Evolutionary conservation across 2,329 filamentous ascomycete species (phyloP), one percentile per base, ranked within the genome.

Genomic region (Fusarium globosum): DNA sequence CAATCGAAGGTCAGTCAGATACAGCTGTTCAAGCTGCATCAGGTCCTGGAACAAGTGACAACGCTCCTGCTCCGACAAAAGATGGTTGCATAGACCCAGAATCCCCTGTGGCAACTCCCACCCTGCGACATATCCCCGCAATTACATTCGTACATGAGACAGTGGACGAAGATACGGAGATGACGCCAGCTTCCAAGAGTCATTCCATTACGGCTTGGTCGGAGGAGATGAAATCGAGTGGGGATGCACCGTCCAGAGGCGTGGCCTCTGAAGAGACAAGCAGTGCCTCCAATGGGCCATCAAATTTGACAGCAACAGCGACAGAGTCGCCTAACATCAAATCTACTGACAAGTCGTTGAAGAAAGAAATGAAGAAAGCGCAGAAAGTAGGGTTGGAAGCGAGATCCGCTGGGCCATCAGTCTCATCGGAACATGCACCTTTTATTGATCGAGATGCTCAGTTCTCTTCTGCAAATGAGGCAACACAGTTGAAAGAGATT

Each of bases 331-430:
- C 30, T 26, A 42, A 38, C 4, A 42, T 23, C n/a, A 33, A 33
- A 18, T 56, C 36, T 28, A 23, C 69, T 21, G 48, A 69, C 9
- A 79, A 80, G 65, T 78, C 77, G 65, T 74, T 75, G 23, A 82
- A 80, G 65, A 81, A 82, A 62, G 78, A 83, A 48, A 83, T 81
- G 72, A 83, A 81, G 62, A 81, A 81, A 69, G 78, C 78, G 15
- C 80, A 81, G 72, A 82, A 81, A 52, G 71, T 79, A 43, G 79
- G 77, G 26, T 68, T 68, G 16, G 61, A 72, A 62, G 56, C 62
- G 16, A 73, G 71, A 23, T 52, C 61, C 20, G 51, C 57, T 23
- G 49, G 68, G 28, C 35, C 52, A 28, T 59, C 65, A 38, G 41
- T 41, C 23, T 46, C 38, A 26, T 65, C 60, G 20, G 61, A 72